Base-by-base conservation (phyloP, 2,329 filamentous ascomycete species). In the Cytospora leucostoma region DNA sequence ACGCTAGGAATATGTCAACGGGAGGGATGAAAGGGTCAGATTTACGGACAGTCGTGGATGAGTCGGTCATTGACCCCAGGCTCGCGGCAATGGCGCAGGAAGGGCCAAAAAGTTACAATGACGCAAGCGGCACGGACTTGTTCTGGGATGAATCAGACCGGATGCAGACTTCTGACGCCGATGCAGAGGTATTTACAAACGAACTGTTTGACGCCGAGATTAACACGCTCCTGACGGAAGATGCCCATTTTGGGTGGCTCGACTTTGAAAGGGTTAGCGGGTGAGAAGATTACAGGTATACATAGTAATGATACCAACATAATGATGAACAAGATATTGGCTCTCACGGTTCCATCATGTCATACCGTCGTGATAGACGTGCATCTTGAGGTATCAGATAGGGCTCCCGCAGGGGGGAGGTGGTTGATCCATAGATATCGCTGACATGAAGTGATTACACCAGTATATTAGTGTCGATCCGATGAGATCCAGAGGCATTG, bases 201-300 rank as follows among this genome's bases (percentile, higher is more conserved):
- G 68, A 70, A 44, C 59, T 69, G 13, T 69, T 70, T 13, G 68
- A 68, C 34, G 68, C 68, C 4, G 67, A 69, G 62, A 62, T 70
- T 37, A 60, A 63, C 12, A 67, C 65, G 15, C 66, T 68, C 17
- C 60, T 70, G 2, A 63, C 61, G 4, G 68, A 67, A 3, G 67
- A 65, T 17, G 59, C 68, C 3, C 65, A 70, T 12, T 70, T 68
- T 51, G 68, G 67, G 1, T 66, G 64, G 64, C 61, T 66, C 10
- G 64, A 66, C 19, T 66, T 66, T 47, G 64, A 66, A 19, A 57
- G 59, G 0, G 56, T 47, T 13, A 57, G 53, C 38, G 57, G 17
- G 7, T 59, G 33, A 64, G 10, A 47, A 12, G 37, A 27, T 6
- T 61, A 38, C 34, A 40, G 19, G 13, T 53, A 27, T 54, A 59